Base-by-base conservation (phyloP, 768 basidiomycete species). In the Auricularia sp. region DNA sequence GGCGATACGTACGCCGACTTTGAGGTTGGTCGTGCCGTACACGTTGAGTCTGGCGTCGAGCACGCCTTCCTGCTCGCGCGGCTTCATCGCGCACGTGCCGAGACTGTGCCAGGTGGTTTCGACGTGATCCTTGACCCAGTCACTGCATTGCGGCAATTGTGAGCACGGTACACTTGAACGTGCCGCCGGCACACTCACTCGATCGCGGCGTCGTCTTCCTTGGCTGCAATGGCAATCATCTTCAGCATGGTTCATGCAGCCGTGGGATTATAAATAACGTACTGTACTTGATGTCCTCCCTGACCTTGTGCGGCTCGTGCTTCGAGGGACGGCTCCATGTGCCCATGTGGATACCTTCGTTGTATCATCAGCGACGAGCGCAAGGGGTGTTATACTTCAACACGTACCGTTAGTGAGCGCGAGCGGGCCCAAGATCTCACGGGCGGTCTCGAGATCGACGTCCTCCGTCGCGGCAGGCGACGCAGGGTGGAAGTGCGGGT, bases 71-170 rank as follows among this genome's bases (percentile, higher is more conserved):
- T 88, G 75, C 67, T 81, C 78, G 54, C 83, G 76, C 39, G 86
- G 84, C 73, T 87, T 87, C 86, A 88, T 87, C 43, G 64, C 58
- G 62, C 62, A 72, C 72, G 70, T 72, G 72, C 84, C 85, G 61
- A 87, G 77, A 72, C 83, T 85, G 78, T 88, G 87, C 87, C 87
- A 88, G 64, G 86, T 88, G 10, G 87, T 87, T 78, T 87, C 87
- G 69, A 88, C 87, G 72, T 87, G 85, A 72, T 86, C 77, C 62
- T 18, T 8, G 51, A 23, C 23, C 35, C 43, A 21, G 56, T 36
- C 5, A 47, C 33, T 35, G 33, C 29, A 29, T 29, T 29, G 18
- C 33, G n/a, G 4, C 8, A 14, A 34, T 16, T 14, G 12, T n/a
- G 3, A n/a, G 43, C 35, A 23, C 29, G 29, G 29, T 29, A 2